A percentile compares a stretch with the other conserved stretches of the same genome.
Conservation (phyloP, 2,329 filamentous ascomycete genomes). For the Neonectria ditissima region DNA sequence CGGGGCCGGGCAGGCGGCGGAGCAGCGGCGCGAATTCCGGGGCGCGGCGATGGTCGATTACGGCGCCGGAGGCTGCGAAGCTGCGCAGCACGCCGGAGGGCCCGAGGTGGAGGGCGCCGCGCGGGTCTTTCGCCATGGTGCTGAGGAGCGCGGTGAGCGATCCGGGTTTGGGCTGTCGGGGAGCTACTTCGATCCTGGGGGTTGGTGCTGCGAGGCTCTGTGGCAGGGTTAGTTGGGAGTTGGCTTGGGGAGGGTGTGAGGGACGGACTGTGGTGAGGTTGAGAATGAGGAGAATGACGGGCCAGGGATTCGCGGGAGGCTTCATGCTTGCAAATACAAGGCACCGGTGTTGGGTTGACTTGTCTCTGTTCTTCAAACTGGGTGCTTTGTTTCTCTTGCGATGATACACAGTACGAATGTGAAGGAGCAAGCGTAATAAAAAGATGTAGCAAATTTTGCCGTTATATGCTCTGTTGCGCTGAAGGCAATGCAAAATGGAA, state of each 20-base stretch:
- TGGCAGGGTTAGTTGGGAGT: background rate
- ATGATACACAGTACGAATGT: background rate
- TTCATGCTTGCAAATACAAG: background rate
- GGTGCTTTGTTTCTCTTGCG: background rate
- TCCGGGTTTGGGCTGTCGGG: background rate
- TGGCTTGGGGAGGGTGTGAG: background rate
- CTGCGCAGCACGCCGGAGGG: conserved; percentile 20
- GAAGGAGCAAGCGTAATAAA: background rate
- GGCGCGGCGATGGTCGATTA: conserved; percentile 21
- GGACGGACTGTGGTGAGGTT: background rate
- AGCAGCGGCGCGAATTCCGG: conserved; percentile 1
- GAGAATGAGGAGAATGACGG: background rate
- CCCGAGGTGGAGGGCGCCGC: conserved; percentile 7
- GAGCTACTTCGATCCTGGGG: background rate
- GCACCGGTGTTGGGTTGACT: background rate
- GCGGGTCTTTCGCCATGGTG: conserved; percentile 19
- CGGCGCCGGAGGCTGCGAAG: conserved; percentile 19
- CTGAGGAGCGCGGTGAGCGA: conserved; percentile 10
- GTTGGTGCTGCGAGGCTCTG: conserved; percentile 1
- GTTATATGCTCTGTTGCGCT: too few relatives aligned
- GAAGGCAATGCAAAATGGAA: too few relatives aligned
- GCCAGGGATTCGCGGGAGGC: background rate
- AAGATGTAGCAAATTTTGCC: background rate
- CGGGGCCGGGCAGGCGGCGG: conserved; percentile 13
- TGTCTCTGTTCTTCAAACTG: background rate